Evolutionary conservation across 768 basidiomycete genomes (phyloP).

Genomic region (Xerocomellus dryophilus): DNA sequence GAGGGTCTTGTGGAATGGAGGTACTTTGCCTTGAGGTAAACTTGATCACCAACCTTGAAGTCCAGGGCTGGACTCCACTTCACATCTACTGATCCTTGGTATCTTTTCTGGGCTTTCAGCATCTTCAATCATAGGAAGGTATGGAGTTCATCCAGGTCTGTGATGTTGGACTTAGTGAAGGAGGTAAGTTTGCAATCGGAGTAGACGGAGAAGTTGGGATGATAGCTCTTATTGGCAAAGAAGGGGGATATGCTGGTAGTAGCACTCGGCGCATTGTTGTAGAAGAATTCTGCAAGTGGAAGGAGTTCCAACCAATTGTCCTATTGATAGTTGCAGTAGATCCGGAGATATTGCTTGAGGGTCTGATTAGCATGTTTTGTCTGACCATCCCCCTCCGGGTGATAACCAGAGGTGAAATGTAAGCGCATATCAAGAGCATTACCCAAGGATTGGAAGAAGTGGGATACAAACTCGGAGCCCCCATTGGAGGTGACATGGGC

Average conservation of each 20-base stretch:
- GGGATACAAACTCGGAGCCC: neutral
- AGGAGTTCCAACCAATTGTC: slow-evolving; percentile 1
- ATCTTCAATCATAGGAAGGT: no score
- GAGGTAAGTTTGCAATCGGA: neutral
- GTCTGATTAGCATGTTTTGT: no score
- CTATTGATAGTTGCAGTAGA: slow-evolving; percentile 2
- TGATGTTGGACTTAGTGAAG: no score
- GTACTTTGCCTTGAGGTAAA: no score
- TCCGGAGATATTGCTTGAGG: neutral
- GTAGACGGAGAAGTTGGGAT: neutral
- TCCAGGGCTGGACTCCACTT: no score
- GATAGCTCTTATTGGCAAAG: neutral
- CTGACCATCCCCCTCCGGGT: no score
- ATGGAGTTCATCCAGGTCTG: no score
- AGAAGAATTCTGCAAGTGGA: neutral
- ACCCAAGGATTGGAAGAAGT: neutral
- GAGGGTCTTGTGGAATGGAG: no score
- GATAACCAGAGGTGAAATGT: no score
- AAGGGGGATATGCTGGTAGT: neutral
- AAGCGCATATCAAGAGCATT: neutral
- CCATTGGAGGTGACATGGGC: neutral
- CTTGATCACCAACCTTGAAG: no score
- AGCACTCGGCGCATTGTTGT: neutral
- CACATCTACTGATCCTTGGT: no score
- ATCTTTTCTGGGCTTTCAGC: no score